A percentile compares a stretch with the other conserved stretches of the same genome.
Evolutionary conservation across 2,329 filamentous ascomycete species (phyloP).

Genomic region (Cercospora sp.): DNA sequence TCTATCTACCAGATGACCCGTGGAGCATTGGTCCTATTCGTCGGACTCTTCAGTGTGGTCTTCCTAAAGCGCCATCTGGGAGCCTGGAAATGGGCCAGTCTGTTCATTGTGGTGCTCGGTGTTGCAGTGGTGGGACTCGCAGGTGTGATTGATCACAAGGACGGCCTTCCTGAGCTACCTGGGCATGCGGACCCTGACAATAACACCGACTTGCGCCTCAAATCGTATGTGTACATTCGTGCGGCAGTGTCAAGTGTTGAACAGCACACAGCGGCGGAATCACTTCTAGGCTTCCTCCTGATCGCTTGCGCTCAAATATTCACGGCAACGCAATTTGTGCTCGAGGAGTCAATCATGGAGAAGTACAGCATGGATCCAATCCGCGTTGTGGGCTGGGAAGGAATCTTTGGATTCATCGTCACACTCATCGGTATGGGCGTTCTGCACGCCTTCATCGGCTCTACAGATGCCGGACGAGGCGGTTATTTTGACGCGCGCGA

Average conservation of each 20-base stretch:
- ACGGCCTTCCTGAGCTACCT: constrained; percentile 43
- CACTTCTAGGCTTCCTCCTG: constrained; percentile 79
- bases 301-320: constrained; percentile 96
- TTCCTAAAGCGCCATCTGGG: constrained; percentile 79
- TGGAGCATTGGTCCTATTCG: constrained; percentile 90
- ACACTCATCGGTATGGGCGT: constrained; percentile 78
- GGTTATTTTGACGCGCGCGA: constrained; percentile 91
- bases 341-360: constrained; percentile 91
- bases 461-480: constrained; percentile 68
- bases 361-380: constrained; percentile 79
- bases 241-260: constrained; percentile 41
- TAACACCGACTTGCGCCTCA: constrained; percentile 23
- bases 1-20: constrained; percentile 99
- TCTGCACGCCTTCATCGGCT: constrained; percentile 74
- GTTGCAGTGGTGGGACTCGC: constrained; percentile 89
- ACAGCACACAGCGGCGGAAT: constrained; percentile 62
- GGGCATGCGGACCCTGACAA: constrained; percentile 36
- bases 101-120: constrained; percentile 82
- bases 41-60: constrained; percentile 89
- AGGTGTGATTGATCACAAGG: constrained; percentile 74
- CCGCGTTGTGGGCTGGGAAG: constrained; percentile 93
- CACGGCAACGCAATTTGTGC: constrained; percentile 91
- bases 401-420: constrained; percentile 80
- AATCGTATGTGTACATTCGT: constrained; percentile 25
- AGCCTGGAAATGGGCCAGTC: constrained; percentile 88